Evolutionary conservation across 1,139 yeast genomes (phyloP).

Genomic region (Magnusiomyces tetraspermus): DNA sequence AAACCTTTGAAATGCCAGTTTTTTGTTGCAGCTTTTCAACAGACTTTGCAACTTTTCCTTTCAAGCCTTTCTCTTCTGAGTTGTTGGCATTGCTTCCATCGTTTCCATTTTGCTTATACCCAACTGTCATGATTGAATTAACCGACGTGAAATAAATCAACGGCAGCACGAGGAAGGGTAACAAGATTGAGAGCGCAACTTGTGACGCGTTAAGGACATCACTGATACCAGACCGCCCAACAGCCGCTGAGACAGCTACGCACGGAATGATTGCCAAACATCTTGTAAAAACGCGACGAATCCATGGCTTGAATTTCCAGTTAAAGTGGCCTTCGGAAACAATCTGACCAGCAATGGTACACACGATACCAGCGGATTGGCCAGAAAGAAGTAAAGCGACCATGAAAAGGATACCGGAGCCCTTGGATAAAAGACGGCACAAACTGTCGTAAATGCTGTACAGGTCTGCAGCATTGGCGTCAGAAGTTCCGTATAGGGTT

Average conservation of each 20-base stretch:
- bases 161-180: slow-evolving; percentile 72
- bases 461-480: slow-evolving; percentile 78
- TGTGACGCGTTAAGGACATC: slow-evolving; percentile 70
- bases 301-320: slow-evolving; percentile 82
- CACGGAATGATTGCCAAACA: slow-evolving; percentile 84
- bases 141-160: slow-evolving; percentile 63
- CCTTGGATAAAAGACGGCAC: slow-evolving; percentile 64
- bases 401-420: slow-evolving; percentile 90
- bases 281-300: slow-evolving; percentile 75
- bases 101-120: slow-evolving; percentile 10
- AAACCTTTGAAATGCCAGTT: neutral
- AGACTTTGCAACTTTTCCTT: neutral
- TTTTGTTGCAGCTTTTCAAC: slow-evolving; percentile 1
- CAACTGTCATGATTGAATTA: slow-evolving; percentile 51
- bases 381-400: slow-evolving; percentile 90
- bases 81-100: neutral
- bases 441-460: slow-evolving; percentile 78
- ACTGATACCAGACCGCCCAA: slow-evolving; percentile 83
- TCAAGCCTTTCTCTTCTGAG: neutral
- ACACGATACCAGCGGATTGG: slow-evolving; percentile 96
- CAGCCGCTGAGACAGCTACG: slow-evolving; percentile 59
- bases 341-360: slow-evolving; percentile 95
- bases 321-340: slow-evolving; percentile 87
- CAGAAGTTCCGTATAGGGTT: slow-evolving; percentile 56
- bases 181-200: slow-evolving; percentile 58